A percentile compares a stretch with the other conserved stretches of the same genome.
Conservation (phyloP, 1,284 basidiomycete genomes). For the Calocybe gambosa region DNA sequence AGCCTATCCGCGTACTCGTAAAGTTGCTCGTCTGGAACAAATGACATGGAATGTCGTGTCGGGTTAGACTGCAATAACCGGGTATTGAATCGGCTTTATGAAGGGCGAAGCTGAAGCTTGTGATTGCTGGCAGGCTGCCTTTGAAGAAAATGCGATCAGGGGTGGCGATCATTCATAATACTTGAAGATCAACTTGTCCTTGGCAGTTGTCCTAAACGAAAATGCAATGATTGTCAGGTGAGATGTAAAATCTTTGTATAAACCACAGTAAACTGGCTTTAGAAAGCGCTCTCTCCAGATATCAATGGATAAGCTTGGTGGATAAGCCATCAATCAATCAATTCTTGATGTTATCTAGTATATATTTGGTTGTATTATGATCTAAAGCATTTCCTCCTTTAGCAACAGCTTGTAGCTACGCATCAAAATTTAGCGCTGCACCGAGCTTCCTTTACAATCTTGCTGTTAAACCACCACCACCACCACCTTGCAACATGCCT, state of each 20-base stretch:
- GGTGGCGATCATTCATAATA: no score
- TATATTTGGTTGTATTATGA: slow-evolving; percentile 12
- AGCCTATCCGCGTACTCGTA: slow-evolving; percentile 36
- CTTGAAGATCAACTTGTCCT: no score
- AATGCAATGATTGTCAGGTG: no score
- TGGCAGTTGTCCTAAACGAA: no score
- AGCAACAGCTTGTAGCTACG: slow-evolving; percentile 10
- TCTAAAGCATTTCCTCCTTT: slow-evolving; percentile 9
- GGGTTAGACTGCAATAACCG: neutral
- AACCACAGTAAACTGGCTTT: no score
- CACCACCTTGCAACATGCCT: slow-evolving; percentile 26
- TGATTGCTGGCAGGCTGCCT: slow-evolving; percentile 3
- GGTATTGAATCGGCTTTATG: neutral
- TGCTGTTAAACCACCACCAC: slow-evolving; percentile 11
- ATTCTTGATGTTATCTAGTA: no score
- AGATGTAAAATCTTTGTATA: no score
- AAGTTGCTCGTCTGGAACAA: slow-evolving; percentile 40
- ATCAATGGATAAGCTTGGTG: no score
- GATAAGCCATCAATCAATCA: no score
- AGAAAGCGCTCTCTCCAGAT: no score
- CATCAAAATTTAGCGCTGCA: neutral
- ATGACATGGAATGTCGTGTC: slow-evolving; percentile 25
- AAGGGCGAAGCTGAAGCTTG: neutral
- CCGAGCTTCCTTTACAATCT: neutral
- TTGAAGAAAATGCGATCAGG: no score